Conservation (phyloP, 257 asterid genomes). For the Solanum rostratum region DNA sequence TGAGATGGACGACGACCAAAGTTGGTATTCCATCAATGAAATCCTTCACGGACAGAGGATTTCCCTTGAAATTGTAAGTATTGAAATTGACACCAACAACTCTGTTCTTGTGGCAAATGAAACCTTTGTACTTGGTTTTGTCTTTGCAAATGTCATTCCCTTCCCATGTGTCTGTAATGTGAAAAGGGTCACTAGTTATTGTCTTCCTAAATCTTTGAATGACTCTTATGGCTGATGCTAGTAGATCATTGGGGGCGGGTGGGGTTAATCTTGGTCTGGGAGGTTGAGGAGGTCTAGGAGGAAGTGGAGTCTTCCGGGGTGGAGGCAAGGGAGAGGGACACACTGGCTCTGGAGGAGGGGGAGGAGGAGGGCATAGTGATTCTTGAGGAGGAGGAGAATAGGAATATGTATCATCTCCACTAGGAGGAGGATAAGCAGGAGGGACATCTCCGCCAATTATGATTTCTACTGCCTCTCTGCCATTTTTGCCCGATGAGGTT, state of each 20-base stretch:
- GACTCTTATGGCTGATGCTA: not conserved
- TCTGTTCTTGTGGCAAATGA: conserved; percentile 27
- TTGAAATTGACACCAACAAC: conserved; percentile 45
- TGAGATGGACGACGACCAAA: conserved; percentile 36
- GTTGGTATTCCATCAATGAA: conserved; percentile 21
- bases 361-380: not conserved
- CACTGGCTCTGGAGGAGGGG: not conserved
- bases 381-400: not conserved
- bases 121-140: conserved; percentile 31
- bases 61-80: not conserved
- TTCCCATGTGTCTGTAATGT: conserved; percentile 22
- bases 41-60: not conserved
- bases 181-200: conserved; percentile 9
- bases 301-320: not conserved
- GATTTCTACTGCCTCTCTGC: conserved; percentile 7
- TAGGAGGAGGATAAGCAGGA: not conserved
- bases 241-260: not conserved
- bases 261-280: not conserved
- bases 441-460: conserved; percentile 8
- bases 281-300: not conserved
- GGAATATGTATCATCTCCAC: not conserved
- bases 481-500: not conserved
- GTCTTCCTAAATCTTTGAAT: conserved; percentile 14
- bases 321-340: not conserved
- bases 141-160: conserved; percentile 35